These are phyloP conservation scores for Styphnolobium japonicum DNA, from an alignment of 306 rosid genomes.

Conservation along the genomic window DNA sequence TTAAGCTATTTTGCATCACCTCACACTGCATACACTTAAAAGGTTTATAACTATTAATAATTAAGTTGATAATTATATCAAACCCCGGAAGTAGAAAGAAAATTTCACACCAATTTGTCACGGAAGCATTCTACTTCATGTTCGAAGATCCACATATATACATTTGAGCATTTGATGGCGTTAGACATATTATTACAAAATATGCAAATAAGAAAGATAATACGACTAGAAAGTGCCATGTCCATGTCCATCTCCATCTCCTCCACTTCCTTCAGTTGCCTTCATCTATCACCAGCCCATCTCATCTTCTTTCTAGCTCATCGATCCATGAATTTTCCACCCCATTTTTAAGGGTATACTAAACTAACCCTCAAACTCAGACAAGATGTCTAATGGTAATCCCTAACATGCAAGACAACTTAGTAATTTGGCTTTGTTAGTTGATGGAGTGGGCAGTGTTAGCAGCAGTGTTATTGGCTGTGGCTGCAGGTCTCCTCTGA, in stretches of 20 bases:
- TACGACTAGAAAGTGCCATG: background rate
- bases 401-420: background rate
- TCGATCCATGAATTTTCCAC: background rate
- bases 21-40: too few species aligned
- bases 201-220: background rate
- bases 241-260: background rate
- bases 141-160: background rate
- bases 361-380: background rate
- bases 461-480: background rate
- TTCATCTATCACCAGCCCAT: background rate
- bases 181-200: background rate
- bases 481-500: constrained; percentile 20
- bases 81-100: background rate
- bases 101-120: background rate
- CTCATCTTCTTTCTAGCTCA: background rate
- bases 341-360: background rate
- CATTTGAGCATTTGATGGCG: background rate
- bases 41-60: too few species aligned
- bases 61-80: background rate
- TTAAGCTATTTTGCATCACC: too few species aligned
- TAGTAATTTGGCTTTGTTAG: background rate
- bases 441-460: background rate
- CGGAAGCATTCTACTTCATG: background rate
- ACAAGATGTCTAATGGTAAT: background rate
- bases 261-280: background rate